Base-by-base conservation (phyloP, 1,284 basidiomycete species). In the Leucoagaricus sp. region DNA sequence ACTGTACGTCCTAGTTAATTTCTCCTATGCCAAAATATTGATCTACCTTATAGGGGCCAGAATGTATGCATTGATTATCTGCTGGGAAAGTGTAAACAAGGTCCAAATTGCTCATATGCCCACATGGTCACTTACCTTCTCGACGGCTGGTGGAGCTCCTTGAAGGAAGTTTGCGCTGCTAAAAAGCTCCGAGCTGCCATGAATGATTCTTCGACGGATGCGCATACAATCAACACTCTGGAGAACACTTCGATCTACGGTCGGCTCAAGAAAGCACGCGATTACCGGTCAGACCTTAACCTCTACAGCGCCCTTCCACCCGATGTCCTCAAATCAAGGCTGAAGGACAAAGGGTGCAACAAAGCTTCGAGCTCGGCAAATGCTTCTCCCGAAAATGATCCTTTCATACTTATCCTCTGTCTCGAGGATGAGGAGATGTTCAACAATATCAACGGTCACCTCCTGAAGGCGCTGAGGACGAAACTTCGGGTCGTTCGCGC, bases 21-120 rank as follows among this genome's bases (percentile, higher is more conserved):
- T 19, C 33, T 9, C 28, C n/a, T 7, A n/a, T 28, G 13, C 55
- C 13, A 29, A 33, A 44, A 19, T 26, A 5, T 25, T 49, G n/a
- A 45, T 33, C 12, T 25, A 41, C 57, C 15, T 12, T 26, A 75
- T 73, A 5, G 75, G 73, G 21, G 46, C 19, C 69, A 65, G 42
- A 75, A 75, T 52, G 74, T 75, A 15, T 76, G 75, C 59, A 49
- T 71, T 2, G 63, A 67, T 46, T 71, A 63, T 40, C 62, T 75
- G 15, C 44, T 75, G 9, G 67, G 62, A 8, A 58, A 55, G 1
- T 75, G 74, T 60, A 69, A 66, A 44, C 69, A 64, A 52, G 70
- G 67, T 3, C 63, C 60, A 7, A 65, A 67, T 58, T 76, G 75
- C 34, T 60, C 69, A 2, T 76, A 75, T 52, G 69, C 69, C 1